These are phyloP conservation scores for Vanrija sp. DNA, from an alignment of 1,284 basidiomycete genomes.

Conservation along the genomic window DNA sequence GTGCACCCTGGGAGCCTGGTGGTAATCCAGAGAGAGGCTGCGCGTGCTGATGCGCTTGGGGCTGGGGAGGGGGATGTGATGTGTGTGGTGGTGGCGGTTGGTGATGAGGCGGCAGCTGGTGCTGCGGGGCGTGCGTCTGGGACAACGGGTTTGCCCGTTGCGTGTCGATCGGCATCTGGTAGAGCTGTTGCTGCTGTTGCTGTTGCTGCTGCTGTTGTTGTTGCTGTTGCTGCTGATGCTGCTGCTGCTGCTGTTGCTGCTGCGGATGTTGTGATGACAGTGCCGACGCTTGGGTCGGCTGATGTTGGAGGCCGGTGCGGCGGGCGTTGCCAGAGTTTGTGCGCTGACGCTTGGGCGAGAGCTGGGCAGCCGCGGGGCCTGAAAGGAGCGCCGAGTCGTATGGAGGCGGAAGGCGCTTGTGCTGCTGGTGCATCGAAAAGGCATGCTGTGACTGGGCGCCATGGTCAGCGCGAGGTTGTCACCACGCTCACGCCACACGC, in stretches of 20 bases:
- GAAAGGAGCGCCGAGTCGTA: slow-evolving; percentile 12
- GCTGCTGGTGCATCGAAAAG: slow-evolving; percentile 16
- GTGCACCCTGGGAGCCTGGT: slow-evolving; percentile 1
- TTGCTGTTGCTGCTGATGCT: slow-evolving; percentile 12
- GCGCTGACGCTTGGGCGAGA: slow-evolving; percentile 12
- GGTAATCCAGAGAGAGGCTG: background rate
- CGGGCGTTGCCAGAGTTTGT: background rate
- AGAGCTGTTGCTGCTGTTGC: slow-evolving; percentile 3
- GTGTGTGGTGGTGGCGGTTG: slow-evolving; percentile 3
- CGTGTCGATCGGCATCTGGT: background rate
- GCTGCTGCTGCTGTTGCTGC: slow-evolving; percentile 13
- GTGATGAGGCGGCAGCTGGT: no score
- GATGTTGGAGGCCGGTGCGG: no score
- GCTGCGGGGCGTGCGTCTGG: background rate
- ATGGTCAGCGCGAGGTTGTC: background rate
- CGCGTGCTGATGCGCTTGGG: slow-evolving; percentile 1
- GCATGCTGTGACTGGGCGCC: slow-evolving; percentile 7
- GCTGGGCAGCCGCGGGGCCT: background rate
- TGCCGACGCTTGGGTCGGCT: no score
- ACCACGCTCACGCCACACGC: background rate
- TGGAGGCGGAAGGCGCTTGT: slow-evolving; percentile 13
- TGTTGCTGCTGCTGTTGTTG: slow-evolving; percentile 7
- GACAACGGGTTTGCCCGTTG: background rate
- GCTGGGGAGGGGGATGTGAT: slow-evolving; percentile 1
- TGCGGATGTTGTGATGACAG: slow-evolving; percentile 1